These are phyloP conservation scores for Pulicaria dysenterica DNA, from an alignment of 129 eudicot genomes.

Conservation along the genomic window DNA sequence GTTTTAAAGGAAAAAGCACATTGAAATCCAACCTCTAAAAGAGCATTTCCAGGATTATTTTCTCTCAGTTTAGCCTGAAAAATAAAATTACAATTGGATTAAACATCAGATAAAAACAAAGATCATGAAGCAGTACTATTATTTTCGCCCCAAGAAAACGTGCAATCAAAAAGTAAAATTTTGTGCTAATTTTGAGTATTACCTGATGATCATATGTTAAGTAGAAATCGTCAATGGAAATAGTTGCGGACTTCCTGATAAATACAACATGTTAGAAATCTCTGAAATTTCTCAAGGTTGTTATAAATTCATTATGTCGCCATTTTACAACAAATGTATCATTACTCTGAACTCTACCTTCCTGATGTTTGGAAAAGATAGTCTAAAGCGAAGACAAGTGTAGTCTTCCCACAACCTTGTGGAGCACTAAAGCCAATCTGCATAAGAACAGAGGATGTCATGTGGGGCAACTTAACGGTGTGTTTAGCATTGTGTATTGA, in stretches of 20 bases:
- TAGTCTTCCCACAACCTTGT: slow-evolving; percentile 98
- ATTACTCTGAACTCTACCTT: slow-evolving; percentile 65
- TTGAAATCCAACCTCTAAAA: slow-evolving; percentile 64
- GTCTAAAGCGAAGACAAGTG: slow-evolving; percentile 88
- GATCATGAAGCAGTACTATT: neutral
- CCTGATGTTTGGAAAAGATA: slow-evolving; percentile 69
- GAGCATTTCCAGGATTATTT: slow-evolving; percentile 75
- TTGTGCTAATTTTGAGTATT: slow-evolving; percentile 2
- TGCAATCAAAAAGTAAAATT: neutral
- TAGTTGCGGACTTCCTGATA: slow-evolving; percentile 84
- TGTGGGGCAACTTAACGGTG: neutral
- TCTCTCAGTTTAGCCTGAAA: slow-evolving; percentile 80
- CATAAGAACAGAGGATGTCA: slow-evolving; percentile 32
- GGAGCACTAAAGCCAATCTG: slow-evolving; percentile 99
- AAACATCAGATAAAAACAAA: slow-evolving; percentile 4
- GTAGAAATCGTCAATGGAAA: slow-evolving; percentile 94
- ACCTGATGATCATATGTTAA: slow-evolving; percentile 94
- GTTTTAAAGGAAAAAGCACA: neutral
- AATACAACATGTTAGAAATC: slow-evolving; percentile 30
- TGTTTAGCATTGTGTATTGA: neutral
- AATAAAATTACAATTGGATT: slow-evolving; percentile 17
- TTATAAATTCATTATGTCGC: neutral
- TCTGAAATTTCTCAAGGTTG: slow-evolving; percentile 9
- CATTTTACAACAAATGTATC: slow-evolving; percentile 30
- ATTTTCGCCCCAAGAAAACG: neutral